Conservation (phyloP, 352 stramenopile species). For the Globisporangium recalcitrans region DNA sequence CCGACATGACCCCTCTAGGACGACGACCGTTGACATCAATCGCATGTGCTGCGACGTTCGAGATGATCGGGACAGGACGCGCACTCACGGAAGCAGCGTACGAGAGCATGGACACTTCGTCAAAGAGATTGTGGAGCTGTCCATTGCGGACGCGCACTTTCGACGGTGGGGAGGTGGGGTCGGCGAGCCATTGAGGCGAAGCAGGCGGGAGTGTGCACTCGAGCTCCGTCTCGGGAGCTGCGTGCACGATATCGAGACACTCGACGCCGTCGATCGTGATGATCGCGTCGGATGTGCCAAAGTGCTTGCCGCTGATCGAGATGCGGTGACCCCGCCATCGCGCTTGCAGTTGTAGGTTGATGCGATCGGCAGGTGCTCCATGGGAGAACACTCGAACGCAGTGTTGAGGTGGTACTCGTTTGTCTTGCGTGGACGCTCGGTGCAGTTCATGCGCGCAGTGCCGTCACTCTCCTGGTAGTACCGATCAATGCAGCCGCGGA, state of each 20-base stretch:
- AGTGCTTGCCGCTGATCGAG: conserved; percentile 65
- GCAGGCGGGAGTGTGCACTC: conserved; percentile 70
- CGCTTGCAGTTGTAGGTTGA: conserved; percentile 72
- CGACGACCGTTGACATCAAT: conserved; percentile 81
- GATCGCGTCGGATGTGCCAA: conserved; percentile 57
- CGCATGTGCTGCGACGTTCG: conserved; percentile 71
- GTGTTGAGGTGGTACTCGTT: conserved; percentile 45
- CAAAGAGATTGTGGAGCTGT: conserved; percentile 46
- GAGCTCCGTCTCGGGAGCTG: conserved; percentile 52
- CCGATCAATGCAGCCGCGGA: conserved; percentile 75
- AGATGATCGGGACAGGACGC: conserved; percentile 33
- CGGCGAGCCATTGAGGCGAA: conserved; percentile 20
- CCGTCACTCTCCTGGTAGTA: conserved; percentile 35
- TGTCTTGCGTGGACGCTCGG: conserved; percentile 28
- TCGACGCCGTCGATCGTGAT: conserved; percentile 65
- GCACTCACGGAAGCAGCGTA: conserved; percentile 50
- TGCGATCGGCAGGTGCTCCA: conserved; percentile 40
- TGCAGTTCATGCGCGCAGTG: conserved; percentile 39
- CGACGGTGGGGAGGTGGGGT: conserved; percentile 40
- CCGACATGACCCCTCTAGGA: conserved; percentile 18
- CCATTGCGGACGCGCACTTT: conserved; percentile 63
- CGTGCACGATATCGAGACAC: conserved; percentile 62
- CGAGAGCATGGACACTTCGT: conserved; percentile 53
- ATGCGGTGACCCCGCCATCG: conserved; percentile 52
- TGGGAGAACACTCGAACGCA: conserved; percentile 34